Evolutionary conservation across 2,329 filamentous ascomycete genomes (phyloP), one percentile per base, ranked within the genome.

Genomic region (Beauveria varroae): DNA sequence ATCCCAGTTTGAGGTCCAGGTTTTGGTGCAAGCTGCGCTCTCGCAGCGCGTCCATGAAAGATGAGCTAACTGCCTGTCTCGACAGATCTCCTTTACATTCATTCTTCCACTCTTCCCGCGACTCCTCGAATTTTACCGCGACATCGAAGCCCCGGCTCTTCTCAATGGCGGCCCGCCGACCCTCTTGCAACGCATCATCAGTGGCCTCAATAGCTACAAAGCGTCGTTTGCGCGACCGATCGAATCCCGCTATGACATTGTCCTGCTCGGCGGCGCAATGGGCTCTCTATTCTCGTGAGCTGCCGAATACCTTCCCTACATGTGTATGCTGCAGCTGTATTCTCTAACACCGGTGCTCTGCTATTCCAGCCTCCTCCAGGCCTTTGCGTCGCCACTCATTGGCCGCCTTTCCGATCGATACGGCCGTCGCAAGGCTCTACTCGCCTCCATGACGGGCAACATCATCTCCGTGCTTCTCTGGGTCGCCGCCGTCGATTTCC

Each of bases 41-140:
- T 16, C 1, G 34, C 12, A 37, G 4, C 34, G 34, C 34, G 16
- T 4, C 20, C 20, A 14, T 12, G 10, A 3, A 24, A 37, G 14
- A 41, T 14, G 9, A 24, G 37, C 41, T 62, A 24, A 60, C 67
- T 50, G 62, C 60, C 50, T 62, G n/a, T 54, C 22, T 41, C 9
- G 22, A 37, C 65, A 97, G 93, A 91, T 98, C 70, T 97, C 93
- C 61, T 99, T 99, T 74, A 99, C 95, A 34, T 97, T 99, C 73
- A 98, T 98, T 72, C 87, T 99, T 9, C 95, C 95, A 0, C 85
- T 99, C 41, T 99, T 98, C 73, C 95, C 93, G 8, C 93, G 92
- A 62, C 88, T 99, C 50, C 88, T 98, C 75, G 89, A 96, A 69
- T 98, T 97, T 83, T 99, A 98, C 79, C 90, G 91, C 76, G 87